These are phyloP conservation scores for Meira miltonrushii DNA, from an alignment of 1,284 basidiomycete species.

Conservation along the genomic window DNA sequence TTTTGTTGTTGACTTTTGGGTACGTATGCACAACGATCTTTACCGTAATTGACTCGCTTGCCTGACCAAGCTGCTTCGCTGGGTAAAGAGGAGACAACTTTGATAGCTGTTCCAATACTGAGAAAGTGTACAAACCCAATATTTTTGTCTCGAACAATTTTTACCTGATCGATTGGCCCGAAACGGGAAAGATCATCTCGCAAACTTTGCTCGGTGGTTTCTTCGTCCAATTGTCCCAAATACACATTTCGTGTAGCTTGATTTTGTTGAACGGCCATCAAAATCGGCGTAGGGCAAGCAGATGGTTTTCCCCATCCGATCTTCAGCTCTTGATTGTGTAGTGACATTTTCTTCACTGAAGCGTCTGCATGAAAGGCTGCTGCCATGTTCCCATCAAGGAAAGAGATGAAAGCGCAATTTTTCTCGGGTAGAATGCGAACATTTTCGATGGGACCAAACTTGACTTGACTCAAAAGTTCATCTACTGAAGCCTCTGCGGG, in stretches of 20 bases:
- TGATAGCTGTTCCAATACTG: conserved; percentile 48
- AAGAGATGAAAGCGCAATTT: conserved; percentile 90
- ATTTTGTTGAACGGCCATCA: conserved; percentile 49
- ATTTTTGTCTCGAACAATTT: conserved; percentile 51
- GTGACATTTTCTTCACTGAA: conserved; percentile 46
- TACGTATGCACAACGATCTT: conserved; percentile 51
- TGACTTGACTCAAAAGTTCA: conserved; percentile 92
- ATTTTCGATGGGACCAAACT: conserved; percentile 92
- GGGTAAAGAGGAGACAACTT: conserved; percentile 44
- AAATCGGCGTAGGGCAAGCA: conserved; percentile 37
- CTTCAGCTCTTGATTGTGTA: conserved; percentile 50
- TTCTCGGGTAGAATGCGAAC: conserved; percentile 96
- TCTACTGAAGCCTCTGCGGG: conserved; percentile 94
- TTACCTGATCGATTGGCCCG: conserved; percentile 51
- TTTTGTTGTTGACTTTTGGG: conserved; percentile 52
- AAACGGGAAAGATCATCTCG: conserved; percentile 45
- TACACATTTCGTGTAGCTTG: conserved; percentile 51
- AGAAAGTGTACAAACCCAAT: conserved; percentile 51
- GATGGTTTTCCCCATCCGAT: conserved; percentile 52
- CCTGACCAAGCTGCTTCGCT: conserved; percentile 44
- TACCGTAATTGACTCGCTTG: conserved; percentile 49
- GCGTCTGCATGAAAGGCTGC: conserved; percentile 51
- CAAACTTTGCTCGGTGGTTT: conserved; percentile 39
- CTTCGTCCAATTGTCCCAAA: conserved; percentile 42
- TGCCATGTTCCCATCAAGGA: conserved; percentile 41